Conservation (phyloP, 345 rosid species). For the Populus nigra region DNA sequence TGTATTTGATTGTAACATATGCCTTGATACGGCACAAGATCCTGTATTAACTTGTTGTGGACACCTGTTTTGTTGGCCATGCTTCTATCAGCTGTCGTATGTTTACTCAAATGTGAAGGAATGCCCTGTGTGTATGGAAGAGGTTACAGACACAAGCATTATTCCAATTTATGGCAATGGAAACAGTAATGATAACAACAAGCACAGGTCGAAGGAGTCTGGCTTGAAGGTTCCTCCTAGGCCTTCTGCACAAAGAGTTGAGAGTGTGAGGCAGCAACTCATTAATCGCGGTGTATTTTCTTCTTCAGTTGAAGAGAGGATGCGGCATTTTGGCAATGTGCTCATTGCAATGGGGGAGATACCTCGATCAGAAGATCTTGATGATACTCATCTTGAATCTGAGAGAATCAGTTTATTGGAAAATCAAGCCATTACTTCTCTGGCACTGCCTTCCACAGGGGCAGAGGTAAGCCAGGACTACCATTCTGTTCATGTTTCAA, state of each 20-base stretch:
- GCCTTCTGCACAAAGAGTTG: conserved; percentile 53
- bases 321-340: conserved; percentile 35
- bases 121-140: conserved; percentile 44
- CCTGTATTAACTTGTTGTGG: conserved; percentile 28
- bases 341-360: conserved; percentile 32
- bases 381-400: conserved; percentile 10
- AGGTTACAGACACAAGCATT: conserved; percentile 43
- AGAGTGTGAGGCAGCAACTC: conserved; percentile 48
- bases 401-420: conserved; percentile 18
- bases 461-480: conserved; percentile 11
- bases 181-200: conserved; percentile 10
- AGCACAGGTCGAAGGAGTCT: conserved; percentile 33
- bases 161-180: conserved; percentile 62
- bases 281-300: conserved; percentile 27
- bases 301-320: conserved; percentile 33
- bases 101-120: conserved; percentile 20
- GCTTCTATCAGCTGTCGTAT: conserved; percentile 21
- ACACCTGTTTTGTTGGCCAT: conserved; percentile 32
- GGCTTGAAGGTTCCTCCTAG: conserved; percentile 48
- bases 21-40: conserved; percentile 23
- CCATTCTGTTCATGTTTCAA: conserved; percentile 28
- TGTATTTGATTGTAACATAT: conserved; percentile 30
- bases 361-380: conserved; percentile 28
- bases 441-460: neutral
- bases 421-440: conserved; percentile 2